A percentile compares a stretch with the other conserved stretches of the same genome.
Conservation (phyloP, 306 rosid species). For the Trifolium fragiferum region DNA sequence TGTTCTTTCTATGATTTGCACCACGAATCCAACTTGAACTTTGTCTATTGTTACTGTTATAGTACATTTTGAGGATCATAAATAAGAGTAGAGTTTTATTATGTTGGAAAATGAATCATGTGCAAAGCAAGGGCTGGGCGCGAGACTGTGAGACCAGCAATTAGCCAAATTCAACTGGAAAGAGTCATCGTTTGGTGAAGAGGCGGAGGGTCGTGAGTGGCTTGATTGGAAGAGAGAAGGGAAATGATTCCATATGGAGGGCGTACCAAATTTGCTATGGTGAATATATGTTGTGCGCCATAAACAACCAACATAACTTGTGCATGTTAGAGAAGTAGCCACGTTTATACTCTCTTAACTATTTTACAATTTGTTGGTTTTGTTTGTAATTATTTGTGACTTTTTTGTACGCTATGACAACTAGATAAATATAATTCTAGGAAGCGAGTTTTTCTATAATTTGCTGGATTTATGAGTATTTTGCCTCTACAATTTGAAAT, state of each 20-base stretch:
- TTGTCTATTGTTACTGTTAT: background rate
- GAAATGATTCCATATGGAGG: too few species aligned
- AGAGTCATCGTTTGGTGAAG: too few species aligned
- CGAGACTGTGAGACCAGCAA: background rate
- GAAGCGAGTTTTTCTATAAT: background rate
- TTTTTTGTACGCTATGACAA: background rate
- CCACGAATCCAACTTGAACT: background rate
- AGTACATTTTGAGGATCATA: background rate
- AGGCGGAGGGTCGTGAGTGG: background rate
- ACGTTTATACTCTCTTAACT: conserved; percentile 1
- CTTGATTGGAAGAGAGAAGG: background rate
- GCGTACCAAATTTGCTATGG: too few species aligned
- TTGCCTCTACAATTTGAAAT: conserved; percentile 14
- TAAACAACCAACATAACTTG: too few species aligned
- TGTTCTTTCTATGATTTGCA: background rate
- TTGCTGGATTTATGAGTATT: background rate
- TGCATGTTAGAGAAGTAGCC: too few species aligned
- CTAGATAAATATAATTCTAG: background rate
- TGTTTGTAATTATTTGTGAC: background rate
- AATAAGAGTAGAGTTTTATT: too few species aligned
- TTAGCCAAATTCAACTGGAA: background rate
- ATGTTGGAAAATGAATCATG: too few species aligned
- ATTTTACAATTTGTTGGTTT: background rate
- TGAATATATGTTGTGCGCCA: too few species aligned
- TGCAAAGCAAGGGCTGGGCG: too few species aligned